A percentile compares a stretch with the other conserved stretches of the same genome.
Evolutionary conservation across 768 basidiomycete species (phyloP).

Genomic region (Pisolithus orientalis): DNA sequence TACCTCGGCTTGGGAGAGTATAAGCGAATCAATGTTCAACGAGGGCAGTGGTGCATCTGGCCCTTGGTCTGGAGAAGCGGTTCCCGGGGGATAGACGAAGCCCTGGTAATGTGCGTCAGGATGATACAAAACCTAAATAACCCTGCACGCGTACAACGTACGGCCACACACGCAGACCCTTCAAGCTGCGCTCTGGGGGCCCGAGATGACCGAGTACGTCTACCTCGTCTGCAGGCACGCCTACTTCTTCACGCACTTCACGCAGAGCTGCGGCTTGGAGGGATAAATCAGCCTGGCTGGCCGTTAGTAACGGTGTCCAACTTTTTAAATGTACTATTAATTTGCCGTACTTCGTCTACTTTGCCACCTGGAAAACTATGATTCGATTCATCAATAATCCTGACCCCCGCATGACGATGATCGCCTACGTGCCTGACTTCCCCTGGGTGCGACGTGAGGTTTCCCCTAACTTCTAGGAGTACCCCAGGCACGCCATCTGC

Average conservation of each 20-base stretch:
- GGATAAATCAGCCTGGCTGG: slow-evolving; percentile 44
- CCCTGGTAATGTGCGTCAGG: slow-evolving; percentile 23
- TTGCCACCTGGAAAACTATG: slow-evolving; percentile 71
- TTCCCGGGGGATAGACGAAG: slow-evolving; percentile 29
- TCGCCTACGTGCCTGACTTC: slow-evolving; percentile 59
- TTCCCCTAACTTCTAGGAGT: slow-evolving; percentile 63
- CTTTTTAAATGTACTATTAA: background rate
- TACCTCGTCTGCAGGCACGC: slow-evolving; percentile 51
- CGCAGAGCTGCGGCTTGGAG: slow-evolving; percentile 55
- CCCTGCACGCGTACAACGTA: slow-evolving; percentile 51
- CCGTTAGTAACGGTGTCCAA: slow-evolving; percentile 2
- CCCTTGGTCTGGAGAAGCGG: slow-evolving; percentile 9
- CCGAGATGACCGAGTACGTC: slow-evolving; percentile 63
- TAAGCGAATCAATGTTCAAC: slow-evolving; percentile 45
- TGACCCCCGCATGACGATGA: background rate
- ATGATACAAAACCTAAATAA: background rate
- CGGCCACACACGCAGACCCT: slow-evolving; percentile 66
- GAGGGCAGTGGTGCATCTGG: slow-evolving; percentile 51
- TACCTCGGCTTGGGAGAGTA: slow-evolving; percentile 57
- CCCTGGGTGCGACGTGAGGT: slow-evolving; percentile 66
- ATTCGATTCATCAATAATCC: background rate
- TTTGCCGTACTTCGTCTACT: slow-evolving; percentile 49
- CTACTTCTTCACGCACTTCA: slow-evolving; percentile 72
- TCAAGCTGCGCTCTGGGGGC: slow-evolving; percentile 52
- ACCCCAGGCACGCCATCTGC: slow-evolving; percentile 60